These are phyloP conservation scores for Neolentinus lepideus DNA, from an alignment of 1,284 basidiomycete species.

Conservation along the genomic window DNA sequence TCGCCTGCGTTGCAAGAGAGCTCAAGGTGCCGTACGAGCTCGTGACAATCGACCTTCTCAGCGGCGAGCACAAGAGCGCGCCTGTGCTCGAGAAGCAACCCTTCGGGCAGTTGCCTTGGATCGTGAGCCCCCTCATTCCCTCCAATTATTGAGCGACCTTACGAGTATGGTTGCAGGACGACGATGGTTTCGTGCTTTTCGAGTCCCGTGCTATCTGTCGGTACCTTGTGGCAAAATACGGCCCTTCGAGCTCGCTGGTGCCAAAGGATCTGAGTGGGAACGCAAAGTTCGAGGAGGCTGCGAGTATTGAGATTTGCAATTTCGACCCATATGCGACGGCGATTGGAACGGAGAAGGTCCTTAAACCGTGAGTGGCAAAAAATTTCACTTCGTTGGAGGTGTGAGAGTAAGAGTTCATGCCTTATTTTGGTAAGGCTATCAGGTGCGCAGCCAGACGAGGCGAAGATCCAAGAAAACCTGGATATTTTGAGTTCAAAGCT, in stretches of 20 bases:
- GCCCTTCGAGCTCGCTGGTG: slow-evolving; percentile 19
- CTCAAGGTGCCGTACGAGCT: slow-evolving; percentile 16
- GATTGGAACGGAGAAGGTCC: slow-evolving; percentile 35
- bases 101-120: not conserved
- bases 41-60: not conserved
- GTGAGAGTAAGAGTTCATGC: not conserved
- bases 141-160: not conserved
- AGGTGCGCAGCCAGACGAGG: slow-evolving; percentile 18
- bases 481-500: slow-evolving; percentile 8
- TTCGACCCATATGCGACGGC: slow-evolving; percentile 38
- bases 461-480: slow-evolving; percentile 21
- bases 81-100: not conserved
- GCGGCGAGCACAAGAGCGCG: not conserved
- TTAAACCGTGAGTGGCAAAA: slow-evolving; percentile 13
- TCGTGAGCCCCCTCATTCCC: not conserved
- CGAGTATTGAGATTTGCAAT: slow-evolving; percentile 41
- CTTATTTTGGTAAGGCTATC: not conserved
- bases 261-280: slow-evolving; percentile 25
- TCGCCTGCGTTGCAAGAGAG: slow-evolving; percentile 15
- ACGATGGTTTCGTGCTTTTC: slow-evolving; percentile 38
- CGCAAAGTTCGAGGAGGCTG: slow-evolving; percentile 50
- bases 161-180: slow-evolving; percentile 20
- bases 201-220: slow-evolving; percentile 49
- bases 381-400: not conserved
- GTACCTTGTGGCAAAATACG: slow-evolving; percentile 35